phyloP scores from a whole-genome alignment of 345 rosid species.

The Psidium guajava region DNA sequence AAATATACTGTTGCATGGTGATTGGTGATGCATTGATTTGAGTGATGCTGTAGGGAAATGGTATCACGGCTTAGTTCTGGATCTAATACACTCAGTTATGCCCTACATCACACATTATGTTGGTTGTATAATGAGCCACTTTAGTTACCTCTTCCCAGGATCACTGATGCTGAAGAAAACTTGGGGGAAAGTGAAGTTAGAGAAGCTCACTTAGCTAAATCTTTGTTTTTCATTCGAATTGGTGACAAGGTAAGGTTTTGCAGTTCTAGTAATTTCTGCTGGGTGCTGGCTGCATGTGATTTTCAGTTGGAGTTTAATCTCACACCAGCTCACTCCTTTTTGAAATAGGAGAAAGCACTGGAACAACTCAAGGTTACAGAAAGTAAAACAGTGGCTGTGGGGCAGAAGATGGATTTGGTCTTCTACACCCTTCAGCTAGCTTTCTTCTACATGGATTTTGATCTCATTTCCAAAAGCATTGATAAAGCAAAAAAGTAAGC shows the following conservation, averaged over 20 bases:
- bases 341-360: conserved; percentile 67
- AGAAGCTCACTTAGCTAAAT: conserved; percentile 96
- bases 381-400: conserved; percentile 97
- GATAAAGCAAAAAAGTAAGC: conserved; percentile 92
- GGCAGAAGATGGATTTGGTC: conserved; percentile 96
- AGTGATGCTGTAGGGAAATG: background rate
- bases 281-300: background rate
- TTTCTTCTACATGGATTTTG: conserved; percentile 92
- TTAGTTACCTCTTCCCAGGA: conserved; percentile 33
- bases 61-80: background rate
- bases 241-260: conserved; percentile 62
- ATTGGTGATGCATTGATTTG: background rate
- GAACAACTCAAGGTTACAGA: conserved; percentile 93
- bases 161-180: conserved; percentile 96
- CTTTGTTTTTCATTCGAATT: conserved; percentile 71
- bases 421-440: conserved; percentile 82
- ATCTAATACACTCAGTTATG: background rate
- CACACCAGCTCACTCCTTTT: background rate
- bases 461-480: conserved; percentile 85
- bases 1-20: background rate
- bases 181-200: conserved; percentile 98
- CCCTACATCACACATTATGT: background rate
- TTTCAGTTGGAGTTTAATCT: background rate
- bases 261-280: background rate
- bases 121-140: background rate